A percentile compares a stretch with the other conserved stretches of the same genome.
These are phyloP conservation scores for Thinopyrum elongatum DNA, from an alignment of 176 grass and related monocot genomes.

Conservation along the genomic window DNA sequence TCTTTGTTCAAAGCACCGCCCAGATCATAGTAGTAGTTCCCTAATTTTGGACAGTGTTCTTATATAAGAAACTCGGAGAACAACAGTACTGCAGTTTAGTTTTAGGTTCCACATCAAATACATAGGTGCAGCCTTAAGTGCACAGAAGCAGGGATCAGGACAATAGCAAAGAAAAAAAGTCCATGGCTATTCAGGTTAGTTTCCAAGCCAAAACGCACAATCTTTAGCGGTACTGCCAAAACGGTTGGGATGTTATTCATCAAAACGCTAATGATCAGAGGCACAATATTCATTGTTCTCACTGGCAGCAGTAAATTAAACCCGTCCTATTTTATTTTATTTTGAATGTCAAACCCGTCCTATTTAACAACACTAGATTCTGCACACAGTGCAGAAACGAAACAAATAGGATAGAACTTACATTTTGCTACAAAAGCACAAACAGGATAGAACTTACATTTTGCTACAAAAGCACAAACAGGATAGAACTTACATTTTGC, in stretches of 20 bases:
- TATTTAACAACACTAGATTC: background rate
- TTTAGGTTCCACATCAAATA: background rate
- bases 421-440: too few species aligned
- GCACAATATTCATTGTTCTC: background rate
- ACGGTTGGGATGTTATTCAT: background rate
- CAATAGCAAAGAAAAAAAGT: background rate
- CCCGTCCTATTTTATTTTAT: too few species aligned
- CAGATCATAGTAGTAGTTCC: background rate
- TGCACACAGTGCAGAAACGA: background rate
- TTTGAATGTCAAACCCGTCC: background rate
- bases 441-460: too few species aligned
- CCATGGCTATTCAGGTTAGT: background rate
- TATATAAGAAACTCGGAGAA: background rate
- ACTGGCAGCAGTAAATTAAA: background rate
- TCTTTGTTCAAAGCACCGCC: background rate
- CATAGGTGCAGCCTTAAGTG: background rate
- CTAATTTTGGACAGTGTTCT: background rate
- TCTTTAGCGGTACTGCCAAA: background rate
- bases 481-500: too few species aligned
- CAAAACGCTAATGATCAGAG: background rate
- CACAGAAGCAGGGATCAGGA: background rate
- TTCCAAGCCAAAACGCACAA: background rate
- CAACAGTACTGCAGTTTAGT: background rate
- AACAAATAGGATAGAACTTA: background rate
- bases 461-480: too few species aligned